Evolutionary conservation across 2,329 filamentous ascomycete genomes (phyloP).

Genomic region (Zymoseptoria passerinii): DNA sequence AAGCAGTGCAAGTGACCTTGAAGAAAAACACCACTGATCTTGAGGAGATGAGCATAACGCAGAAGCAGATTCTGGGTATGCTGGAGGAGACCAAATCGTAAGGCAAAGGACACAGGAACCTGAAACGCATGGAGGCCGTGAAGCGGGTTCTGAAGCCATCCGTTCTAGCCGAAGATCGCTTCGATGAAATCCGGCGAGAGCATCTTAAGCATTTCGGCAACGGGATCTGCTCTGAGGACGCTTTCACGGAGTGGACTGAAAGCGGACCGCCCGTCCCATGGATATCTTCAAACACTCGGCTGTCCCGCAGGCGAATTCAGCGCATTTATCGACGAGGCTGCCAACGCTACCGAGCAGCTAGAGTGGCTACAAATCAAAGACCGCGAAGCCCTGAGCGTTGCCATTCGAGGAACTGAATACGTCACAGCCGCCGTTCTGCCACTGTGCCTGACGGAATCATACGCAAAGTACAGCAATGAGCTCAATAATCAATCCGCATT

Average conservation of each 20-base stretch:
- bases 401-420: background rate
- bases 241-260: conserved; percentile 34
- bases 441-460: background rate
- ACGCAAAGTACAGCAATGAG: background rate
- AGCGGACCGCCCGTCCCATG: conserved; percentile 37
- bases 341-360: background rate
- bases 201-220: conserved; percentile 39
- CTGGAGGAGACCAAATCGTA: conserved; percentile 6
- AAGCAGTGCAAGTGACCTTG: conserved; percentile 8
- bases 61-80: background rate
- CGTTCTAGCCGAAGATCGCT: conserved; percentile 38
- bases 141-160: conserved; percentile 38
- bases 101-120: conserved; percentile 7
- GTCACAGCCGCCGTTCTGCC: background rate
- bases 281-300: conserved; percentile 33
- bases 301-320: background rate
- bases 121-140: conserved; percentile 30
- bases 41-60: background rate
- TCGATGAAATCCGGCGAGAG: conserved; percentile 34
- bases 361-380: background rate
- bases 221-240: conserved; percentile 38
- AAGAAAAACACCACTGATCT: background rate
- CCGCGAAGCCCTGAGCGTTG: background rate
- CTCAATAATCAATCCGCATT: background rate
- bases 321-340: background rate